Evolutionary conservation across 2,329 filamentous ascomycete genomes (phyloP).

Genomic region (Pseudopyrenochaeta lycopersici): DNA sequence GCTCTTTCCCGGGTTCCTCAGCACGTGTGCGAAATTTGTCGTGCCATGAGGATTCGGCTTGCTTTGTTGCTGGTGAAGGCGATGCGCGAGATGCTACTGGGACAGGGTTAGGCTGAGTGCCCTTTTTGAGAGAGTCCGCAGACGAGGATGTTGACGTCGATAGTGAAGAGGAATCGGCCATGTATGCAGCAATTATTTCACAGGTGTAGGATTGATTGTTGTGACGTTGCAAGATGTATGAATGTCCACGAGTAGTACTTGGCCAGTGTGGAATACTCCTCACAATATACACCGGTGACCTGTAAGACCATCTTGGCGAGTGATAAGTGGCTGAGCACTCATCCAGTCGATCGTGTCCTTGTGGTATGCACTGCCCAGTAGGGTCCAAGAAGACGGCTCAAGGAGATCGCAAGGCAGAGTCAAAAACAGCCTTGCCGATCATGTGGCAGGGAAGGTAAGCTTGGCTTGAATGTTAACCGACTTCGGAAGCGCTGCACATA

Average conservation of each 20-base stretch:
- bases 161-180: too few species aligned
- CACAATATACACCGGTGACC: too few species aligned
- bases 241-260: too few species aligned
- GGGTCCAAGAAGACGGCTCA: not conserved
- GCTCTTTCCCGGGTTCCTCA: slow-evolving; percentile 25
- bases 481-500: too few species aligned
- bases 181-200: not conserved
- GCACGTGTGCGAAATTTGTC: not conserved
- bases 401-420: not conserved
- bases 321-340: too few species aligned
- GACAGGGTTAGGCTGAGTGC: not conserved
- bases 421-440: not conserved
- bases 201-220: too few species aligned
- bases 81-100: not conserved
- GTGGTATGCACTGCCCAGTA: not conserved
- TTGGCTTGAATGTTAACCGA: too few species aligned
- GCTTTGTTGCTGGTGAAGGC: not conserved
- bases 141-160: not conserved
- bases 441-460: too few species aligned
- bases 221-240: too few species aligned
- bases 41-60: not conserved
- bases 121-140: not conserved
- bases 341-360: too few species aligned
- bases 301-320: too few species aligned
- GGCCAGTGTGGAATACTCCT: too few species aligned